A percentile compares a stretch with the other conserved stretches of the same genome.
Conservation (phyloP, 257 asterid genomes). For the Lycium ferocissimum region DNA sequence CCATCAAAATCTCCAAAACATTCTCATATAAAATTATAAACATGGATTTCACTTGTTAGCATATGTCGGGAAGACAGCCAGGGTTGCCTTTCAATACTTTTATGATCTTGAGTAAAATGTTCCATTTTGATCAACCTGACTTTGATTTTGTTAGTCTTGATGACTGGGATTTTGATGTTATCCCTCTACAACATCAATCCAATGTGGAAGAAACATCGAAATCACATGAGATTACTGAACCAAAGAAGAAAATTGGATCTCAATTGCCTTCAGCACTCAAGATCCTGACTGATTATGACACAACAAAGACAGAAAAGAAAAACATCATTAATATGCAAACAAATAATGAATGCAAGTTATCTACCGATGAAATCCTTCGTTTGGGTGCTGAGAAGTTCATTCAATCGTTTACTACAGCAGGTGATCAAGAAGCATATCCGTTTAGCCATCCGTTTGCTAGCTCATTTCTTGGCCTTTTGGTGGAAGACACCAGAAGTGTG, state of each 20-base stretch:
- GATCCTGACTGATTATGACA: conserved; percentile 51
- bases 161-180: conserved; percentile 32
- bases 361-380: conserved; percentile 46
- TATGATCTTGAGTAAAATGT: not conserved
- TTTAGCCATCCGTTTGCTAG: conserved; percentile 48
- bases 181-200: conserved; percentile 35
- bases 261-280: conserved; percentile 44
- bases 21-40: not conserved
- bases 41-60: not conserved
- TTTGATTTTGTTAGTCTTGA: conserved; percentile 34
- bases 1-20: conserved; percentile 8
- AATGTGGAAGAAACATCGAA: conserved; percentile 29
- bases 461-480: conserved; percentile 40
- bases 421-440: conserved; percentile 34
- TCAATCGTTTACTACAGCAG: conserved; percentile 36
- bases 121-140: not conserved
- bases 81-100: not conserved
- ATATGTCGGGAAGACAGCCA: not conserved
- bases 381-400: conserved; percentile 64
- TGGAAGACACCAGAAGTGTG: conserved; percentile 48
- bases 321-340: not conserved
- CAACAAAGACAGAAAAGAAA: conserved; percentile 36
- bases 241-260: conserved; percentile 26
- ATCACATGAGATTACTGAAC: conserved; percentile 17
- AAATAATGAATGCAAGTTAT: conserved; percentile 20